Evolutionary conservation across 2,329 filamentous ascomycete species (phyloP), one percentile per base, ranked within the genome.

Genomic region (Cladophialophora exuberans): DNA sequence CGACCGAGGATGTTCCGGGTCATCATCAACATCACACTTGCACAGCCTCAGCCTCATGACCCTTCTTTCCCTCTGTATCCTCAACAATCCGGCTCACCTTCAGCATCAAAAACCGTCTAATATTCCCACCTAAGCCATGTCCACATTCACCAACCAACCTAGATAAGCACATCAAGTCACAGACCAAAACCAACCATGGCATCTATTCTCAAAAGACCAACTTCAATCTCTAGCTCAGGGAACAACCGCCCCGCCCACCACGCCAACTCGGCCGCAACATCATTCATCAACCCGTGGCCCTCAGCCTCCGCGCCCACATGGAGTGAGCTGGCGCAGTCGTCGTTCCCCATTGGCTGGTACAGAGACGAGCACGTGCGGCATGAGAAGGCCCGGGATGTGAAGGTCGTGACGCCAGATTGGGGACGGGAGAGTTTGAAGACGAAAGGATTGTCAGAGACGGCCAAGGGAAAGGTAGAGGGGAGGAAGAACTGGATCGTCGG

Each of bases 221-320:
- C 43, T 20, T 43, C 53, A 20, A n/a, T n/a, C n/a, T n/a, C n/a
- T n/a, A n/a, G n/a, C n/a, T n/a, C n/a, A n/a, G n/a, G n/a, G n/a
- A n/a, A n/a, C n/a, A n/a, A n/a, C n/a, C 50, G 54, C 10, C 57
- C 57, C 20, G 26, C 54, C 13, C 57, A 60, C 33, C 57, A 60
- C 35, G 54, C 57, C n/a, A 57, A 60, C 50, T 41, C 46, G 15
- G 26, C 30, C 13, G 54, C 46, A 36, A 59, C 36, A 20, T 35
- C 43, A 28, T 59, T 59, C 43, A 38, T 56, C 43, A 59, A 59
- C 33, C 52, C 52, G 18, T 59, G 56, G 56, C 56, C 56, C 18
- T 59, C 56, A 36, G 56, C 56, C 33, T 11, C 20, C 6, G 43
- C 38, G 11, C 56, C 56, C 11, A 56, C 48, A 33, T 59, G 56